These are phyloP conservation scores for Dillenia suffruticosa DNA, from an alignment of 164 flowering plant genomes.

Conservation along the genomic window DNA sequence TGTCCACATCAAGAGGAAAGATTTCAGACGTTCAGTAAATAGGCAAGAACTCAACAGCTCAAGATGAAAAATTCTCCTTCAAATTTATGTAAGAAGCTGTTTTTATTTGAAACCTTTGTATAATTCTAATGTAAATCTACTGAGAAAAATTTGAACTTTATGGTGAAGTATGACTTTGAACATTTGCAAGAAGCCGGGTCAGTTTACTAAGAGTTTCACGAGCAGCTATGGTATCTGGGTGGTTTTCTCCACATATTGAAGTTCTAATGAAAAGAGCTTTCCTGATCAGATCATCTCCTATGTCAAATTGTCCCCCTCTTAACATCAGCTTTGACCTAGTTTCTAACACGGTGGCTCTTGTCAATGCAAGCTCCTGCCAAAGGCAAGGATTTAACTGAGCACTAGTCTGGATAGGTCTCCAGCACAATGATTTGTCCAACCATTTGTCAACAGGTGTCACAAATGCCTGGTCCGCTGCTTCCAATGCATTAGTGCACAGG, in stretches of 20 bases:
- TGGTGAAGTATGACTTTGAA: conserved; percentile 46
- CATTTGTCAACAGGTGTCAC: conserved; percentile 83
- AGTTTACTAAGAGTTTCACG: conserved; percentile 71
- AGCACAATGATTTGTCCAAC: conserved; percentile 74
- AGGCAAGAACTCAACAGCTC: not conserved
- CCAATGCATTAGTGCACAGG: conserved; percentile 70
- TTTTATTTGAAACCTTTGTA: conserved; percentile 35
- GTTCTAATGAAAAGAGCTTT: conserved; percentile 77
- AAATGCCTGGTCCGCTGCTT: conserved; percentile 77
- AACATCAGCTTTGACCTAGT: conserved; percentile 87
- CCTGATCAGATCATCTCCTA: conserved; percentile 79
- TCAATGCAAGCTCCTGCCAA: conserved; percentile 87
- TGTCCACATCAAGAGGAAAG: too few relatives aligned
- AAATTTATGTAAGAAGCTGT: conserved; percentile 6
- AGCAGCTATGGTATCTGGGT: conserved; percentile 71
- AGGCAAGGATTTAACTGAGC: conserved; percentile 84
- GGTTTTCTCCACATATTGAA: conserved; percentile 83
- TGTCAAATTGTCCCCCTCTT: conserved; percentile 80
- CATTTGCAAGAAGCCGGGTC: conserved; percentile 69
- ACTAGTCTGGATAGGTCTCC: conserved; percentile 63
- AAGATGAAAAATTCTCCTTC: not conserved
- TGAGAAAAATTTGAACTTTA: conserved; percentile 37
- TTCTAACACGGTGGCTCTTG: conserved; percentile 83
- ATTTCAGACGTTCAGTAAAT: too few relatives aligned
- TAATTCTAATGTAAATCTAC: conserved; percentile 35